A percentile compares a stretch with the other conserved stretches of the same genome.
Conservation (phyloP, 2,329 filamentous ascomycete genomes). For the Phyllosticta ampelicida region DNA sequence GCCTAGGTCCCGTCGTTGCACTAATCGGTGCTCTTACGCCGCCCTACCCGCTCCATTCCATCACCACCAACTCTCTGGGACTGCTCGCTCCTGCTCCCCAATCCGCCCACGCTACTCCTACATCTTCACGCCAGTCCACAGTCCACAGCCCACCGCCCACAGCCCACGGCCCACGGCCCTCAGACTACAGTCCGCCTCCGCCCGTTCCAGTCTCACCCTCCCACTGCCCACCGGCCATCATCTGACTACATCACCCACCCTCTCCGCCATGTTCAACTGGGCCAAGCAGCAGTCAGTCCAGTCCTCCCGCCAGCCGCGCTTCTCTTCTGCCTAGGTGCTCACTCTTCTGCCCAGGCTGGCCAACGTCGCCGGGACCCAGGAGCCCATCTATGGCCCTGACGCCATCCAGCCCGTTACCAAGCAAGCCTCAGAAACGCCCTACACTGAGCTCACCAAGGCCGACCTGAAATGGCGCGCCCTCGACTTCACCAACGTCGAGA, state of each 20-base stretch:
- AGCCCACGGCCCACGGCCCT: not conserved
- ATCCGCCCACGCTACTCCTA: not conserved
- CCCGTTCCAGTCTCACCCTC: not conserved
- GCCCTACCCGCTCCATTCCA: not conserved
- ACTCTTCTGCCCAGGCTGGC: conserved; percentile 36
- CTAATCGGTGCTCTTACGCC: too few relatives aligned
- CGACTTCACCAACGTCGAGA: conserved; percentile 85
- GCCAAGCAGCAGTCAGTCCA: conserved; percentile 72
- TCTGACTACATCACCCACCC: not conserved
- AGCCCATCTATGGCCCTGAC: conserved; percentile 85
- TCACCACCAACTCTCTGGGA: too few relatives aligned
- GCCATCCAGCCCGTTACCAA: conserved; percentile 79
- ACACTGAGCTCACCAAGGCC: conserved; percentile 65
- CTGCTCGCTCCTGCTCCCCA: too few relatives aligned
- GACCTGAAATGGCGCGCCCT: conserved; percentile 74
- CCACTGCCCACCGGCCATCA: conserved; percentile 1
- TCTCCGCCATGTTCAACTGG: conserved; percentile 71
- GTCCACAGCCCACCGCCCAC: not conserved
- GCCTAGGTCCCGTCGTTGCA: too few relatives aligned
- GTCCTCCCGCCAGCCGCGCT: conserved; percentile 13
- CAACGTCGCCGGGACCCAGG: conserved; percentile 86
- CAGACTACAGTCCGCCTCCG: too few relatives aligned
- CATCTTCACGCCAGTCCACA: not conserved
- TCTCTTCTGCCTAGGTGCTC: conserved; percentile 13
- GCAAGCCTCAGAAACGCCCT: conserved; percentile 67